Conservation (phyloP, 768 basidiomycete species). For the Suillus subluteus region DNA sequence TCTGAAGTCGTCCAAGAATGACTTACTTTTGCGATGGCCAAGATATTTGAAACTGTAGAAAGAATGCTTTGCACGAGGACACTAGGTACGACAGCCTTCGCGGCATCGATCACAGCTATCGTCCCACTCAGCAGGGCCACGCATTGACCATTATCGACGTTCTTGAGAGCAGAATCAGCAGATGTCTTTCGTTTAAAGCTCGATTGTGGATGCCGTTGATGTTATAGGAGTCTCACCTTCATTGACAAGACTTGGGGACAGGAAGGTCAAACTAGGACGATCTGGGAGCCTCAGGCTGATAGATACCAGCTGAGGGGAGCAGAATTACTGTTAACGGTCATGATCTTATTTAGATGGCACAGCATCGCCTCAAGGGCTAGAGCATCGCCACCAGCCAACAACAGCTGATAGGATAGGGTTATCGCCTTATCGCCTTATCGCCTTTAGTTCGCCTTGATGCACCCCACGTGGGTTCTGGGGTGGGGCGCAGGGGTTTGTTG, state of each 20-base stretch:
- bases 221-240: background rate
- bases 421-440: too few relatives aligned
- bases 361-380: background rate
- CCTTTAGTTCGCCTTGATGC: too few relatives aligned
- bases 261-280: background rate
- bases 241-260: background rate
- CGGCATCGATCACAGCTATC: conserved; percentile 1
- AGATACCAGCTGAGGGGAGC: background rate
- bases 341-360: background rate
- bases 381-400: background rate
- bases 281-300: background rate
- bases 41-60: background rate
- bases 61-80: background rate
- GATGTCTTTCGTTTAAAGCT: background rate
- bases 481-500: too few relatives aligned
- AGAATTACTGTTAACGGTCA: background rate
- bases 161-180: background rate
- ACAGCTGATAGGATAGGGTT: background rate
- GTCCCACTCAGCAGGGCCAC: background rate
- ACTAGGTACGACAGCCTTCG: background rate
- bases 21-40: background rate
- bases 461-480: too few relatives aligned
- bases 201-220: background rate
- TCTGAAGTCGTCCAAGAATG: background rate
- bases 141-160: background rate